Evolutionary conservation across 345 rosid genomes (phyloP).

Genomic region (Heritiera littoralis): DNA sequence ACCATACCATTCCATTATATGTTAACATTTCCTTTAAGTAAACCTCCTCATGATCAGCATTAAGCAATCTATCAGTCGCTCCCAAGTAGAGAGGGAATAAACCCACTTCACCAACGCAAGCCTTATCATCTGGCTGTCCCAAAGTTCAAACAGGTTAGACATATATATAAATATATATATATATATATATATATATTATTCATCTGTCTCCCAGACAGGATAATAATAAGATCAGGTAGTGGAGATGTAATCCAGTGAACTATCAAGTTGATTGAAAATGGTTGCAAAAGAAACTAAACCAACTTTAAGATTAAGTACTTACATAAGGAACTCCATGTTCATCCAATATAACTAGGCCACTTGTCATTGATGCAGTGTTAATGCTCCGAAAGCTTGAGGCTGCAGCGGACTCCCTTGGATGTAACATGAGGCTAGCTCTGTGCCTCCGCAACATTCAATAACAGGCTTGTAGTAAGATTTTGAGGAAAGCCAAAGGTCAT

Average conservation of each 20-base stretch:
- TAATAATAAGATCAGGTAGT: neutral
- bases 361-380: conserved; percentile 72
- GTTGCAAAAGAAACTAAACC: neutral
- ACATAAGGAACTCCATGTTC: conserved; percentile 71
- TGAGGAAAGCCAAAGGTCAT: conserved; percentile 95
- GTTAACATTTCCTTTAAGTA: conserved; percentile 89
- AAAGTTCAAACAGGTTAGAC: conserved; percentile 19
- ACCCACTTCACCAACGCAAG: conserved; percentile 86
- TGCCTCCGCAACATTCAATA: conserved; percentile 86
- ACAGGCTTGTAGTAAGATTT: conserved; percentile 72
- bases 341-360: conserved; percentile 73
- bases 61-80: conserved; percentile 76
- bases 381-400: conserved; percentile 93
- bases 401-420: conserved; percentile 65
- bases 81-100: conserved; percentile 73
- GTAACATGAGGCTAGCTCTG: conserved; percentile 83
- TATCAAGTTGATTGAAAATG: neutral
- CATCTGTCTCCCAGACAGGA: neutral
- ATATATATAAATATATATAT: neutral
- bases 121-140: conserved; percentile 68
- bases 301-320: conserved; percentile 20
- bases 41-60: conserved; percentile 69
- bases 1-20: conserved; percentile 64
- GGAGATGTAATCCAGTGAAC: neutral
- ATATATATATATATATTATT: neutral